Conservation (phyloP, 108 stramenopile genomes). For the Seminavis robusta region DNA sequence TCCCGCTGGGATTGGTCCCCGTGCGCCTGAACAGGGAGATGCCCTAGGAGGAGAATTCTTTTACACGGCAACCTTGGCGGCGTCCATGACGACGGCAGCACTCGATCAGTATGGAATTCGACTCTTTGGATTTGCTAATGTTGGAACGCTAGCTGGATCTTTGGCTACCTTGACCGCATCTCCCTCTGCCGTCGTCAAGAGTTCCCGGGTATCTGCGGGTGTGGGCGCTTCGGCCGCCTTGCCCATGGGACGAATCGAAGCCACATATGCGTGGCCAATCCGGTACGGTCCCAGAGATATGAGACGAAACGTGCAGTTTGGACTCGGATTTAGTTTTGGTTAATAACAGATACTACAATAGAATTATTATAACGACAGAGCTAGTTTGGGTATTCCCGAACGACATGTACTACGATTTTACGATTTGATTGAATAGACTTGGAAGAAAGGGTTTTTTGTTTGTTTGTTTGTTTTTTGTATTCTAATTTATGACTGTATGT, state of each 20-base stretch:
- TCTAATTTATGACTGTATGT: too few species aligned
- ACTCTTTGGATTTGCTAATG: constrained; percentile 75
- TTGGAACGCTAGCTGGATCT: constrained; percentile 56
- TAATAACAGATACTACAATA: too few species aligned
- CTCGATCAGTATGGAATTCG: constrained; percentile 31
- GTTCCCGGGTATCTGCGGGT: constrained; percentile 60
- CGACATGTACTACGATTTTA: too few species aligned
- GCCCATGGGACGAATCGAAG: constrained; percentile 61
- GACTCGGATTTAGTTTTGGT: constrained; percentile 76
- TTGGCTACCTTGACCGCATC: not conserved
- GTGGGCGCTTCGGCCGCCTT: constrained; percentile 67
- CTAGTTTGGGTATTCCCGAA: too few species aligned
- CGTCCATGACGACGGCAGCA: constrained; percentile 2
- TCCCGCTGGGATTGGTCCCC: constrained; percentile 78
- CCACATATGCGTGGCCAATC: constrained; percentile 78
- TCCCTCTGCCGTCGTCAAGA: constrained; percentile 23
- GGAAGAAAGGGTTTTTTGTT: too few species aligned
- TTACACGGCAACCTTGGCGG: constrained; percentile 63
- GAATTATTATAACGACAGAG: too few species aligned
- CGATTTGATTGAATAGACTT: too few species aligned
- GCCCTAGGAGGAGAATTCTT: constrained; percentile 75
- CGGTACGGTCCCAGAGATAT: constrained; percentile 80
- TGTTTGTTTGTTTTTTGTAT: too few species aligned
- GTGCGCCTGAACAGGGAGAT: constrained; percentile 50
- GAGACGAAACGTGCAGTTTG: constrained; percentile 70